Evolutionary conservation across 2,329 filamentous ascomycete species (phyloP).

Genomic region (Aspergillus japonicus): DNA sequence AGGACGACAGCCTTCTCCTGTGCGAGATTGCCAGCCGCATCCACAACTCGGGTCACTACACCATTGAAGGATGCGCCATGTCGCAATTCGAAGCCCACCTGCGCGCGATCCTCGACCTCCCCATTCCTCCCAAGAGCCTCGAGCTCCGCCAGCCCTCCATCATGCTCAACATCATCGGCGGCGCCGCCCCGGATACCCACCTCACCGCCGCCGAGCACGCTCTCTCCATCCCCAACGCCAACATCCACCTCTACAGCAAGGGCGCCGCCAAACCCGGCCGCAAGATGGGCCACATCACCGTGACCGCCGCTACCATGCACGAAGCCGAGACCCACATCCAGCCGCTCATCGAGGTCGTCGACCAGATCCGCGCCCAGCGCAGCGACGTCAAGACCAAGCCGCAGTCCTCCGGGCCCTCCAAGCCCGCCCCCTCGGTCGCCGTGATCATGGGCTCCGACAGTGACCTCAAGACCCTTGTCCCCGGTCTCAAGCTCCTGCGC

Average conservation of each 20-base stretch:
- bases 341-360: constrained; percentile 70
- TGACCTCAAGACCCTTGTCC: constrained; percentile 46
- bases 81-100: constrained; percentile 94
- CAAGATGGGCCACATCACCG: constrained; percentile 93
- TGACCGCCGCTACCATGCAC: constrained; percentile 67
- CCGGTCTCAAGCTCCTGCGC: constrained; percentile 45
- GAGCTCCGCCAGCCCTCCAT: constrained; percentile 50
- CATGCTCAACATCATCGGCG: constrained; percentile 57
- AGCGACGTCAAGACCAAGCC: constrained; percentile 36
- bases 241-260: constrained; percentile 90
- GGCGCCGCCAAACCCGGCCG: constrained; percentile 76
- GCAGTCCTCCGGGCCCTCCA: constrained; percentile 29
- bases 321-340: constrained; percentile 67
- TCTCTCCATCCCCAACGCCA: constrained; percentile 57
- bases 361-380: constrained; percentile 69
- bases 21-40: constrained; percentile 83
- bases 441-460: constrained; percentile 53
- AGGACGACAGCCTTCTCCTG: constrained; percentile 69
- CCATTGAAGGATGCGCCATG: constrained; percentile 84
- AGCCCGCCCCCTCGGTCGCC: constrained; percentile 40
- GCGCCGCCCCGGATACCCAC: constrained; percentile 63
- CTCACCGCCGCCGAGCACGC: constrained; percentile 57
- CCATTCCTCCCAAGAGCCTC: constrained; percentile 55
- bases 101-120: constrained; percentile 72
- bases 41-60: constrained; percentile 94